phyloP scores from a whole-genome alignment of 192 early-diverging fungal species.

The Phlyctochytrium arcticum region DNA sequence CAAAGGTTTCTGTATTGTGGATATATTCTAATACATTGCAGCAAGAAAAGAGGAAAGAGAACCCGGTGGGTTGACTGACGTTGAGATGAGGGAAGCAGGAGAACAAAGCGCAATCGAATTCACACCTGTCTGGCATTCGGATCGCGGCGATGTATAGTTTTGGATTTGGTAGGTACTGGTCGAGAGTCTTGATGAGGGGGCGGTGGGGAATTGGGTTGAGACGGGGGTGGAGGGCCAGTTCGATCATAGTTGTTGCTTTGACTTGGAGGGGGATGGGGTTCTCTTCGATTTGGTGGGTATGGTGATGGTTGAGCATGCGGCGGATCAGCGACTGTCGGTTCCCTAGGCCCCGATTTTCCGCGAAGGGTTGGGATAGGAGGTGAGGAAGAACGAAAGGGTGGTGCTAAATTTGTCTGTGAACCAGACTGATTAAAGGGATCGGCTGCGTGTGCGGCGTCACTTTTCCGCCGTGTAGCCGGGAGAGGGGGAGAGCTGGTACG shows the following conservation, averaged over 20 bases:
- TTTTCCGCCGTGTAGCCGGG: not conserved
- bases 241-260: not conserved
- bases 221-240: not conserved
- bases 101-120: too few species aligned
- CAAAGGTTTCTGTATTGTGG: not conserved
- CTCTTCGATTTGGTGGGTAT: too few species aligned
- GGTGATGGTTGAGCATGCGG: too few species aligned
- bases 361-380: conserved; percentile 12
- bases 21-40: too few species aligned
- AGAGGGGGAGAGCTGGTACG: not conserved
- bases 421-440: not conserved
- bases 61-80: not conserved
- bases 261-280: not conserved
- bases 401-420: not conserved
- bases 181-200: not conserved
- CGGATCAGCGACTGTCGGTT: too few species aligned
- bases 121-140: not conserved
- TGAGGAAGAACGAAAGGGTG: not conserved
- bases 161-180: not conserved
- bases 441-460: not conserved
- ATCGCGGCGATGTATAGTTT: not conserved
- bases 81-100: not conserved
- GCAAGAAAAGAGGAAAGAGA: not conserved
- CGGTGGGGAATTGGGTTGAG: not conserved
- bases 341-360: not conserved